Evolutionary conservation across 2,329 filamentous ascomycete genomes (phyloP), one percentile per base, ranked within the genome.

Genomic region (Claviceps spartinae): DNA sequence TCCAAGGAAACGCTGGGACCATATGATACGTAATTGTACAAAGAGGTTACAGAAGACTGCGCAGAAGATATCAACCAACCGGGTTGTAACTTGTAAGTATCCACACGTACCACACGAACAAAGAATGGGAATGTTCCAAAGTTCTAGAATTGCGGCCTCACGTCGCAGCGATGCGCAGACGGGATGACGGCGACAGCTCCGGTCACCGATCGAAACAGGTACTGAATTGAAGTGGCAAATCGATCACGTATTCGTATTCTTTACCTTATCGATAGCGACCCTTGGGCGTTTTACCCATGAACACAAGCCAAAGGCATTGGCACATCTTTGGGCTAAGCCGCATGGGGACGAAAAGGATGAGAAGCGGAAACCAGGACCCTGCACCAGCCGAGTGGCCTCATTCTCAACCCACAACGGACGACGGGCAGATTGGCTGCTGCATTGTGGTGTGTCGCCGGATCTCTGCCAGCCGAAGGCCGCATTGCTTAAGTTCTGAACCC

Each of bases 311-410:
- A 36, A 36, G 26, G 44, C 44, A 47, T n/a, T 20, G 50, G 26
- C 8, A 16, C 45, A 48, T 36, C 4, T 20, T 18, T 6, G 8
- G n/a, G 9, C 48, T 36, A 50, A 36, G 26, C 26, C 30, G 11
- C 18, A 46, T 48, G 16, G 24, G 49, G 18, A 30, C 20, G 26
- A 40, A 48, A 48, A 54, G 64, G 34, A 37, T 38, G 42, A 20
- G 47, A 44, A 51, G 53, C 65, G 65, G 65, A 64, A 62, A 56
- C 53, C 65, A 64, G 65, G 60, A 66, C 53, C 49, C 54, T 49
- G 48, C 56, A 57, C 54, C 56, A 57, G 54, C 51, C 41, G 50
- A 57, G 50, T 68, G 64, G 66, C 61, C 64, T 66, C 63, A 68
- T 67, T 65, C 61, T 66, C 58, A 58, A 57, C 59, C 61, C 40